Evolutionary conservation across 2,329 filamentous ascomycete species (phyloP).

Genomic region (Alternaria sp.): DNA sequence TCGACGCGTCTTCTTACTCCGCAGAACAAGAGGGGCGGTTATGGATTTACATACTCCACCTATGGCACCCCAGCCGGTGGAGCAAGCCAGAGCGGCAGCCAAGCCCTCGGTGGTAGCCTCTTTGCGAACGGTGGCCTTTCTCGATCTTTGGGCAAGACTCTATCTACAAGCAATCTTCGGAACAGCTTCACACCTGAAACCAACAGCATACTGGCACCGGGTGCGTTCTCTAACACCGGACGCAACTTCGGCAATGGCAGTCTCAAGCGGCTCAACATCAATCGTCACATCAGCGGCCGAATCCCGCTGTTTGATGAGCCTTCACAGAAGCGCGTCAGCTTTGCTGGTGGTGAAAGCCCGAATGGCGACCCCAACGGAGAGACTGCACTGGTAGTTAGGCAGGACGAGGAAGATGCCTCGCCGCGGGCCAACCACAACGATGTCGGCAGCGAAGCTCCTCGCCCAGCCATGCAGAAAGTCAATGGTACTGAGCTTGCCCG

Average conservation of each 20-base stretch:
- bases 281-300: conserved; percentile 75
- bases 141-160: conserved; percentile 81
- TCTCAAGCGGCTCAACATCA: conserved; percentile 92
- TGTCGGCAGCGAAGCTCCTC: conserved; percentile 48
- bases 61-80: conserved; percentile 82
- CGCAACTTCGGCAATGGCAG: conserved; percentile 56
- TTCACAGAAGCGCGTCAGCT: conserved; percentile 80
- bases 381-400: conserved; percentile 60
- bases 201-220: conserved; percentile 84
- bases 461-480: conserved; percentile 74
- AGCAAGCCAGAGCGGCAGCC: conserved; percentile 77
- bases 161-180: conserved; percentile 86
- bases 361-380: conserved; percentile 55
- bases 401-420: conserved; percentile 60
- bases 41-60: conserved; percentile 91
- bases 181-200: conserved; percentile 83
- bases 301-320: conserved; percentile 66
- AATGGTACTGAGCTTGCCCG: conserved; percentile 79
- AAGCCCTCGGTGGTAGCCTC: conserved; percentile 60
- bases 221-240: conserved; percentile 76
- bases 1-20: conserved; percentile 83
- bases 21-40: conserved; percentile 76
- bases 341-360: conserved; percentile 68
- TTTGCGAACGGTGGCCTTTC: conserved; percentile 67
- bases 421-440: conserved; percentile 61